A percentile compares a stretch with the other conserved stretches of the same genome.
Conservation (phyloP, 306 rosid species). For the Crotalaria pallida region DNA sequence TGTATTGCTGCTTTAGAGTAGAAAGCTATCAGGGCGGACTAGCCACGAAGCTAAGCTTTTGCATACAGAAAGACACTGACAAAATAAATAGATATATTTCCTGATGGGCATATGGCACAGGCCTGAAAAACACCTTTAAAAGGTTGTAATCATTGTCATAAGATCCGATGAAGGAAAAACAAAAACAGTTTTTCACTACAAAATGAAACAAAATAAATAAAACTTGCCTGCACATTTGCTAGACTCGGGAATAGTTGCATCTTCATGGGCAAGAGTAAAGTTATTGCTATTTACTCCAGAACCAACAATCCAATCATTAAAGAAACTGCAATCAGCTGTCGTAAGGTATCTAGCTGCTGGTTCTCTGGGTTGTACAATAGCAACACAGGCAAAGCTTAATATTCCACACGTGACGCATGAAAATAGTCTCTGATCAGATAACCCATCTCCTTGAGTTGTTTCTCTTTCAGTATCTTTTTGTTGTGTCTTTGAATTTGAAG, state of each 20-base stretch:
- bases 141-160: background rate
- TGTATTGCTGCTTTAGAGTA: background rate
- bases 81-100: background rate
- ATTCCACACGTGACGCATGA: conserved; percentile 82
- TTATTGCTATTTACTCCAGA: conserved; percentile 42
- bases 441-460: conserved; percentile 43
- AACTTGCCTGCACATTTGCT: conserved; percentile 34
- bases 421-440: conserved; percentile 70
- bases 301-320: conserved; percentile 64
- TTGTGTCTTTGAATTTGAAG: conserved; percentile 36
- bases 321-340: conserved; percentile 72
- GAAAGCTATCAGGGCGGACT: background rate
- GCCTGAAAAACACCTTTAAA: background rate
- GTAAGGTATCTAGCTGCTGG: conserved; percentile 67
- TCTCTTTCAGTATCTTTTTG: conserved; percentile 31
- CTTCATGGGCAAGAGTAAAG: conserved; percentile 27
- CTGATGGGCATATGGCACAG: background rate
- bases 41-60: background rate
- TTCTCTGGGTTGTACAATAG: conserved; percentile 68
- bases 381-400: conserved; percentile 71
- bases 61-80: background rate
- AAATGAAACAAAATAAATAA: background rate
- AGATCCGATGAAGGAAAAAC: background rate
- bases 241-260: conserved; percentile 26
- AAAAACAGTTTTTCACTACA: background rate